Evolutionary conservation across 2,329 filamentous ascomycete genomes (phyloP).

Genomic region (Coniosporium tulheliwenetii): DNA sequence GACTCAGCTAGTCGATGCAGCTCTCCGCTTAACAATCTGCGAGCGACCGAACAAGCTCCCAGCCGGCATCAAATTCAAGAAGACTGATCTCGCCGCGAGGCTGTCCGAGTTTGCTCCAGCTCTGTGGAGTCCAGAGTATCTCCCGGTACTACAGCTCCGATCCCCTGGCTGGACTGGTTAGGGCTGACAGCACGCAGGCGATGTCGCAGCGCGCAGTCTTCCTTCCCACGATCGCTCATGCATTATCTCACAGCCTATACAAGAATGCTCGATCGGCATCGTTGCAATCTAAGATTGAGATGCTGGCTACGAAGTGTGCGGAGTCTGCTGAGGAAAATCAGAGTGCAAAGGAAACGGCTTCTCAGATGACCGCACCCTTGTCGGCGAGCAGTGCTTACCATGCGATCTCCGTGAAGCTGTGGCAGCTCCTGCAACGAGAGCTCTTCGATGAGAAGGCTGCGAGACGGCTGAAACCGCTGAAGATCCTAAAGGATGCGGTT

Average conservation of each 20-base stretch:
- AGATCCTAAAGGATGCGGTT: neutral
- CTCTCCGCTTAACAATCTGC: slow-evolving; percentile 19
- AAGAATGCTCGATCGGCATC: slow-evolving; percentile 1
- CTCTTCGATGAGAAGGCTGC: slow-evolving; percentile 1
- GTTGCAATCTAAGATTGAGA: slow-evolving; percentile 2
- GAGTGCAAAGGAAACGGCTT: too few relatives aligned
- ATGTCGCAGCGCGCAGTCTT: slow-evolving; percentile 18
- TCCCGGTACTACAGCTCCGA: slow-evolving; percentile 9
- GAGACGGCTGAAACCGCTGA: slow-evolving; percentile 1
- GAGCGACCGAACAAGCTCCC: slow-evolving; percentile 9
- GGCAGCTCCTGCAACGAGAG: slow-evolving; percentile 4
- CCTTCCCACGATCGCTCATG: slow-evolving; percentile 21
- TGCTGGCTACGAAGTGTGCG: too few relatives aligned
- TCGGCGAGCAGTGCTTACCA: neutral
- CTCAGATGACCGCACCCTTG: too few relatives aligned
- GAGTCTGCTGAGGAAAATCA: too few relatives aligned
- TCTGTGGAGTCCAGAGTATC: slow-evolving; percentile 23
- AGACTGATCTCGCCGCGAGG: slow-evolving; percentile 15
- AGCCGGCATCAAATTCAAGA: slow-evolving; percentile 14
- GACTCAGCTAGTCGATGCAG: slow-evolving; percentile 16
- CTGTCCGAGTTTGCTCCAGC: slow-evolving; percentile 22
- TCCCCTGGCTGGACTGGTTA: neutral
- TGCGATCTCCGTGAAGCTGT: slow-evolving; percentile 3
- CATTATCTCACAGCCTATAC: slow-evolving; percentile 8
- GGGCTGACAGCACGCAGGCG: slow-evolving; percentile 10